Evolutionary conservation across 257 asterid genomes (phyloP).

Genomic region (Ocimum tenuiflorum): DNA sequence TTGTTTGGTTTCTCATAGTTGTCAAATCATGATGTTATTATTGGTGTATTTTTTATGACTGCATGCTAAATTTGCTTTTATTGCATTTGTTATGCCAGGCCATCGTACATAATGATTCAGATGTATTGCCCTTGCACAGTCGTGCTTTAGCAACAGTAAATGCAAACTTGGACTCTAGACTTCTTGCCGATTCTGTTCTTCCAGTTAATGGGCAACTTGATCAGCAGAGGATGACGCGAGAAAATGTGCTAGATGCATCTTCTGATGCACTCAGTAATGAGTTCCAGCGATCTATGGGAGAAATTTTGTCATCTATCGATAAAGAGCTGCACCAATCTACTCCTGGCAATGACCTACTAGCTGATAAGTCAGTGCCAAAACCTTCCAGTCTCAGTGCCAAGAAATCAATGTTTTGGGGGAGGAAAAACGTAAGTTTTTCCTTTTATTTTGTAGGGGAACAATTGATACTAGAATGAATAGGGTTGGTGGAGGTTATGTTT

Average conservation of each 20-base stretch:
- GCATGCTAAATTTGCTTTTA: slow-evolving; percentile 12
- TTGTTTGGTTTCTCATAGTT: too few relatives aligned
- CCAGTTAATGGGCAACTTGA: slow-evolving; percentile 53
- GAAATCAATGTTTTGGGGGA: slow-evolving; percentile 77
- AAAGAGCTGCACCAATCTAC: slow-evolving; percentile 51
- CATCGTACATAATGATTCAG: slow-evolving; percentile 57
- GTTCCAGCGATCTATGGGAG: slow-evolving; percentile 69
- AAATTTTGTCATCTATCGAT: slow-evolving; percentile 60
- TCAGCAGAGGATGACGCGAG: slow-evolving; percentile 34
- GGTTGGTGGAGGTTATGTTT: slow-evolving; percentile 10
- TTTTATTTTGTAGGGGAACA: not conserved
- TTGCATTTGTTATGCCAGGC: slow-evolving; percentile 44
- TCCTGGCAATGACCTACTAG: slow-evolving; percentile 42
- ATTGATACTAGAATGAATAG: slow-evolving; percentile 1
- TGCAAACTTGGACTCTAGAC: slow-evolving; percentile 33
- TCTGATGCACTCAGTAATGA: slow-evolving; percentile 42
- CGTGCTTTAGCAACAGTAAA: slow-evolving; percentile 33
- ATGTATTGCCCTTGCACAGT: slow-evolving; percentile 39
- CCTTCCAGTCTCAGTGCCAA: slow-evolving; percentile 48
- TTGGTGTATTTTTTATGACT: not conserved
- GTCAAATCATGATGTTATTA: too few relatives aligned
- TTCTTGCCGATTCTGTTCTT: slow-evolving; percentile 33
- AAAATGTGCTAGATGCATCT: slow-evolving; percentile 39
- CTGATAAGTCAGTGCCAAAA: slow-evolving; percentile 47
- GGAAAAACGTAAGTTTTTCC: slow-evolving; percentile 61